Percentiles rank a stretch among this genome's conserved stretches.
Evolutionary conservation across 208 protist species (phyloP).

Genomic region (Leishmania mexicana): DNA sequence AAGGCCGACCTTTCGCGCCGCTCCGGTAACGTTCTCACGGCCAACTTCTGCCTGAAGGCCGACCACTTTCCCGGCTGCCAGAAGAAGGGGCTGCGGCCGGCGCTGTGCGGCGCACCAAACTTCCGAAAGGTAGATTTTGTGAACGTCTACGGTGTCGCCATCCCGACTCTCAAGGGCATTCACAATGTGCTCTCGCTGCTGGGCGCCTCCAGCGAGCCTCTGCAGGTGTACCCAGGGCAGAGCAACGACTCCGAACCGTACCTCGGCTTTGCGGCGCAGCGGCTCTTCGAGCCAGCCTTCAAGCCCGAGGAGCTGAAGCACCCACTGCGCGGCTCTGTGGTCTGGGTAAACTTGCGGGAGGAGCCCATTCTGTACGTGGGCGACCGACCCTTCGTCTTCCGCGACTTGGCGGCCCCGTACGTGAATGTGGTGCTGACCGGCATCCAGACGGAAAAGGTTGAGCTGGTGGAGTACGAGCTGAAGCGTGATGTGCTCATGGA

Average conservation of each 20-base stretch:
- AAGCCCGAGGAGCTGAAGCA: constrained; percentile 58
- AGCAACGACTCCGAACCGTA: constrained; percentile 81
- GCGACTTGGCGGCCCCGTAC: constrained; percentile 84
- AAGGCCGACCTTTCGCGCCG: constrained; percentile 72
- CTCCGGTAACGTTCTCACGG: constrained; percentile 82
- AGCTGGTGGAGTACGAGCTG: constrained; percentile 77
- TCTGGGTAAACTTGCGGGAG: constrained; percentile 91
- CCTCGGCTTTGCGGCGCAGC: constrained; percentile 76
- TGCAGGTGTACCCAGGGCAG: constrained; percentile 71
- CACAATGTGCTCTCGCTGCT: constrained; percentile 90
- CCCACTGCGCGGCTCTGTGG: constrained; percentile 79
- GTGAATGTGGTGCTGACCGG: constrained; percentile 91
- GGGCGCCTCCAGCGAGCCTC: constrained; percentile 68
- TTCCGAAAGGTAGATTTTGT: constrained; percentile 84
- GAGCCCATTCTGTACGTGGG: constrained; percentile 90
- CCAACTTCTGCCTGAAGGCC: constrained; percentile 89
- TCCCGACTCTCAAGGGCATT: constrained; percentile 81
- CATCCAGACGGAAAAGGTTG: constrained; percentile 85
- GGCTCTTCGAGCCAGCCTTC: constrained; percentile 81
- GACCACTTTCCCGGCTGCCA: constrained; percentile 91
- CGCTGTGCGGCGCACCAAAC: constrained; percentile 86
- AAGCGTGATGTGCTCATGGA: constrained; percentile 80
- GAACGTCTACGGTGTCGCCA: constrained; percentile 89
- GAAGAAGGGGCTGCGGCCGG: constrained; percentile 85
- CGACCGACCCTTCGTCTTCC: constrained; percentile 86